Conservation (phyloP, 805 yeast genomes). For the Cyberlindnera veronae region DNA sequence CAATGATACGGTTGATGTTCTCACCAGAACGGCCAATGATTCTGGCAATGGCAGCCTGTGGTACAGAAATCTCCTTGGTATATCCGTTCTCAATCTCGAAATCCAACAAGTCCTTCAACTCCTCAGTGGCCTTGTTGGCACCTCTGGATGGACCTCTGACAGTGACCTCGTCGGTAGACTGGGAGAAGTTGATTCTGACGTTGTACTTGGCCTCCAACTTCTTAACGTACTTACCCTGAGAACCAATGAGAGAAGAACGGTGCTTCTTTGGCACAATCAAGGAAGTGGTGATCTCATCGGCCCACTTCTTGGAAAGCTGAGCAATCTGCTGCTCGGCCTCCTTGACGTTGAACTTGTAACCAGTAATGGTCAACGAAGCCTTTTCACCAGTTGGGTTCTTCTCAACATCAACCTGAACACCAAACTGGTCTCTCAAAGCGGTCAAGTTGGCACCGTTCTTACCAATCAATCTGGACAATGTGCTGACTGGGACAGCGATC, state of each 20-base stretch:
- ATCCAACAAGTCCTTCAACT: constrained; percentile 74
- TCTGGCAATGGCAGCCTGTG: constrained; percentile 71
- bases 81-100: constrained; percentile 87
- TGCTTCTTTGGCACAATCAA: constrained; percentile 70
- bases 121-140: constrained; percentile 78
- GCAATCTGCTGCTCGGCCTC: constrained; percentile 61
- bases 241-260: constrained; percentile 82
- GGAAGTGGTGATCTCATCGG: constrained; percentile 70
- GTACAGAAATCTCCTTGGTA: constrained; percentile 59
- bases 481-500: constrained; percentile 60
- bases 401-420: constrained; percentile 71
- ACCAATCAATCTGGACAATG: constrained; percentile 83
- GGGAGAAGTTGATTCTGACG: constrained; percentile 77
- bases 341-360: constrained; percentile 74
- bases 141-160: constrained; percentile 90
- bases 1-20: constrained; percentile 74
- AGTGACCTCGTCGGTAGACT: constrained; percentile 53
- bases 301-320: constrained; percentile 66
- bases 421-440: constrained; percentile 66
- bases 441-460: constrained; percentile 77
- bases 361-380: constrained; percentile 59
- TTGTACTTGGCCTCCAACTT: constrained; percentile 85
- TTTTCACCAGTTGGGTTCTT: constrained; percentile 44
- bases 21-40: constrained; percentile 91
- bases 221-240: constrained; percentile 73